phyloP scores from a whole-genome alignment of 2,329 filamentous ascomycete species.

The Cercospora sp. region DNA sequence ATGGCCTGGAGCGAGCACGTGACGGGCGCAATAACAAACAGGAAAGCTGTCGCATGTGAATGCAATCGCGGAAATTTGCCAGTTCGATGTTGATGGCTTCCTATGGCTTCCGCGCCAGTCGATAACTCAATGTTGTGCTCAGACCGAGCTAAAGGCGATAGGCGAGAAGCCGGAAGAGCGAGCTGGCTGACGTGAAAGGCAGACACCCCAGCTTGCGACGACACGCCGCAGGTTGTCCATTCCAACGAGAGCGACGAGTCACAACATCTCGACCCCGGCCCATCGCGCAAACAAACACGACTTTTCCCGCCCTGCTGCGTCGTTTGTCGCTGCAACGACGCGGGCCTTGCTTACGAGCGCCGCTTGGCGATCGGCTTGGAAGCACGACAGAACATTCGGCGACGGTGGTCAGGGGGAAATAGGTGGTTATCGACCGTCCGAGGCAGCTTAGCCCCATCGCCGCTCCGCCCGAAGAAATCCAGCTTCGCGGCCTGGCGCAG shows the following conservation, averaged over 20 bases:
- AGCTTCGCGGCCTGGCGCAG: neutral
- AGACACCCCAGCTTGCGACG: constrained; percentile 6
- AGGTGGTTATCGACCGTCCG: constrained; percentile 6
- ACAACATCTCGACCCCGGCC: neutral
- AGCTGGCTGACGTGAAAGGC: neutral
- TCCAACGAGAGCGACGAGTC: constrained; percentile 13
- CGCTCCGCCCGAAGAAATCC: constrained; percentile 7
- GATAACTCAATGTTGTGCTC: neutral
- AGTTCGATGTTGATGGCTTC: constrained; percentile 1
- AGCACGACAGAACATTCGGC: constrained; percentile 21
- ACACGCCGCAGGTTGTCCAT: constrained; percentile 8
- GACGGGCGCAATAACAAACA: neutral
- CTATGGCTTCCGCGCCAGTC: neutral
- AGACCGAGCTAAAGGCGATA: constrained; percentile 10
- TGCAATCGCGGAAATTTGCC: neutral
- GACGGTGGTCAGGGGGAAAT: constrained; percentile 13
- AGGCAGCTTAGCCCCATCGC: constrained; percentile 11
- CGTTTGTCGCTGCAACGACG: constrained; percentile 8
- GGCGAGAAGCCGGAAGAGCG: constrained; percentile 9
- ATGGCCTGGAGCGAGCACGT: neutral
- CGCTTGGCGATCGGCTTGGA: constrained; percentile 7
- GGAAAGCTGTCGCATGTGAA: constrained; percentile 10
- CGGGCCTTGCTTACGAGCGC: neutral
- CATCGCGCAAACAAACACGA: constrained; percentile 11
- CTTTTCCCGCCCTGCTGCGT: neutral